phyloP scores from a whole-genome alignment of 2,329 filamentous ascomycete genomes.

The Mollisiaceae sp. region DNA sequence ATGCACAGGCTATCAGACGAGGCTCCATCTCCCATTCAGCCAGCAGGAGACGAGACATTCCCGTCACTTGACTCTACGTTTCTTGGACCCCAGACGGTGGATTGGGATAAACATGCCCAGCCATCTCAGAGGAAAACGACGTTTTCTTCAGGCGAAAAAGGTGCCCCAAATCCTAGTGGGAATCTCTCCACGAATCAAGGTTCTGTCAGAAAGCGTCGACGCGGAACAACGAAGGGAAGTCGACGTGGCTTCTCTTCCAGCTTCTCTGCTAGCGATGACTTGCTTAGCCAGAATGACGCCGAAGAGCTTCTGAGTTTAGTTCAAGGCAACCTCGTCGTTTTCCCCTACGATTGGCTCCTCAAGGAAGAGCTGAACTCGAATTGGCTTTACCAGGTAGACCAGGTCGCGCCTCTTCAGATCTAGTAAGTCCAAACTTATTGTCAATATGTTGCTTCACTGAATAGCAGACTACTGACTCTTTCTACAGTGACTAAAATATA shows the following conservation, averaged over 20 bases:
- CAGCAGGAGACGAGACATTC: conserved; percentile 52
- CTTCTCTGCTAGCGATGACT: conserved; percentile 71
- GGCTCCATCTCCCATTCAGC: conserved; percentile 49
- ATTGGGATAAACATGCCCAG: conserved; percentile 28
- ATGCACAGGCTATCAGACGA: conserved; percentile 40
- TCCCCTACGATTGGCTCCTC: conserved; percentile 94
- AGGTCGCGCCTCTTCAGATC: conserved; percentile 94
- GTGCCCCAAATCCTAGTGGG: conserved; percentile 17
- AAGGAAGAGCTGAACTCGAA: conserved; percentile 92
- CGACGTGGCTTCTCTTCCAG: conserved; percentile 65
- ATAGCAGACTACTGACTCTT: conserved; percentile 20
- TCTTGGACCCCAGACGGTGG: conserved; percentile 32
- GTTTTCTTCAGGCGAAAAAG: conserved; percentile 51
- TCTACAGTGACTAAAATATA: conserved; percentile 33
- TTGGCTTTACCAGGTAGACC: conserved; percentile 96
- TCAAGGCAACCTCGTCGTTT: conserved; percentile 87
- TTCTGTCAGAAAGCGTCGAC: conserved; percentile 65
- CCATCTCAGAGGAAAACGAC: conserved; percentile 58
- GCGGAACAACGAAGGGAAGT: conserved; percentile 69
- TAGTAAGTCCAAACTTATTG: conserved; percentile 68
- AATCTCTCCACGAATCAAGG: conserved; percentile 37
- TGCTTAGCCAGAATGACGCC: conserved; percentile 76
- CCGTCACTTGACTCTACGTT: conserved; percentile 49
- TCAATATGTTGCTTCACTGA: neutral
- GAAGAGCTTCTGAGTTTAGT: conserved; percentile 81